Base-by-base conservation (phyloP, 768 basidiomycete genomes). In the Roridomyces roridus region DNA sequence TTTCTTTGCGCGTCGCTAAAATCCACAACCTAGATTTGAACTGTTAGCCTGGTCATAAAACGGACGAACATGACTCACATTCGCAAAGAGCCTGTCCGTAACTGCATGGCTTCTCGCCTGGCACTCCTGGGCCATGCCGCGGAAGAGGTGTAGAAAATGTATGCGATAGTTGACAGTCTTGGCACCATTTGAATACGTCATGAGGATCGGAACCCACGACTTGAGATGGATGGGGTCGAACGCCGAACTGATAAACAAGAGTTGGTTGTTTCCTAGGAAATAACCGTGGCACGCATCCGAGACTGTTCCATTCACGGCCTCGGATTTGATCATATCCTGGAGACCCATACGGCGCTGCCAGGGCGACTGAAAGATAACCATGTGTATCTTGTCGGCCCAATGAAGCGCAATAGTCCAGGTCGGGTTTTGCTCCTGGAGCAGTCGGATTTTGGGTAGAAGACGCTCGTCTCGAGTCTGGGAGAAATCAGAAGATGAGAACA, bases 231-330 rank as follows among this genome's bases (percentile, higher is more conserved):
- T 4, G 3, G 40, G 59, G 11, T 60, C 71, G 43, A 70, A 74
- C 0, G 54, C 48, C 0, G 70, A 74, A 1, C 59, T 65, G 5
- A 73, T 60, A 55, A 77, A 68, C n/a, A 75, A 68, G 3, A 74
- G 48, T 4, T 53, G 53, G 17, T 65, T 69, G 0, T 51, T 51
- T 5, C 67, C 62, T 17, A 29, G 46, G 69, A 71, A 77, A 49
- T 53, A 77, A 4, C 69, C 68, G 59, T 77, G 74, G 4, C 72
- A 70, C 1, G 69, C 75, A 63, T 75, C 72, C 26, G 67, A 69
- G 15, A 74, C 66, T 20, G 73, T 42, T 0, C 75, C 74, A 63
- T 75, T 74, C 26, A 74, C 49, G 4, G 73, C 39, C 29, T 51
- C 50, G 23, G 5, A 18, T 21, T 51, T 39, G 20, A 51, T 20